A percentile compares a stretch with the other conserved stretches of the same genome.
phyloP scores from a whole-genome alignment of 164 flowering plant genomes.

The Aristolochia californica region DNA sequence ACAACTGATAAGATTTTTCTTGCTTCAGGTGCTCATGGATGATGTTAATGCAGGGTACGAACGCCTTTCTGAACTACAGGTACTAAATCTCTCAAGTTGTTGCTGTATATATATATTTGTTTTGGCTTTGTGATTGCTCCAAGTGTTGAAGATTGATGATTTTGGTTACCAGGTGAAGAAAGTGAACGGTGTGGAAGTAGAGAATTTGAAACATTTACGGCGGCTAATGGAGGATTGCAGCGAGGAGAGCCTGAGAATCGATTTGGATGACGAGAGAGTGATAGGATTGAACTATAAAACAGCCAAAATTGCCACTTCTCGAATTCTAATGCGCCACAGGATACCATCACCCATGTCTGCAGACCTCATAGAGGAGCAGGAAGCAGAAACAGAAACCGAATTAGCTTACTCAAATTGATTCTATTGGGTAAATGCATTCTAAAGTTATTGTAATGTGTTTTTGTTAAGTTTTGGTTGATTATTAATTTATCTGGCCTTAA shows the following conservation, averaged over 20 bases:
- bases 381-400: slow-evolving; percentile 8
- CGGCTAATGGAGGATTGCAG: slow-evolving; percentile 53
- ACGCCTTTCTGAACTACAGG: slow-evolving; percentile 86
- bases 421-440: too few relatives aligned
- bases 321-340: slow-evolving; percentile 68
- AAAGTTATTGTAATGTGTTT: too few relatives aligned
- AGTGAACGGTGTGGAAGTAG: slow-evolving; percentile 60
- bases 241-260: slow-evolving; percentile 56
- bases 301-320: slow-evolving; percentile 70
- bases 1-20: background rate
- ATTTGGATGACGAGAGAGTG: slow-evolving; percentile 86
- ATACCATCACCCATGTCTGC: slow-evolving; percentile 71
- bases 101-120: too few relatives aligned
- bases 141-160: too few relatives aligned
- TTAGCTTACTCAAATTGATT: slow-evolving; percentile 12
- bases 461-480: too few relatives aligned
- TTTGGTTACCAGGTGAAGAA: slow-evolving; percentile 67
- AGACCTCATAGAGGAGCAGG: slow-evolving; percentile 39
- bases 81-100: too few relatives aligned
- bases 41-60: slow-evolving; percentile 90
- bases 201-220: slow-evolving; percentile 69
- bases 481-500: too few relatives aligned
- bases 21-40: slow-evolving; percentile 82
- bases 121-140: too few relatives aligned
- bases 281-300: slow-evolving; percentile 45